A percentile compares a stretch with the other conserved stretches of the same genome.
These are phyloP conservation scores for Alternaria postmessia DNA, from an alignment of 2,329 filamentous ascomycete species.

Conservation along the genomic window DNA sequence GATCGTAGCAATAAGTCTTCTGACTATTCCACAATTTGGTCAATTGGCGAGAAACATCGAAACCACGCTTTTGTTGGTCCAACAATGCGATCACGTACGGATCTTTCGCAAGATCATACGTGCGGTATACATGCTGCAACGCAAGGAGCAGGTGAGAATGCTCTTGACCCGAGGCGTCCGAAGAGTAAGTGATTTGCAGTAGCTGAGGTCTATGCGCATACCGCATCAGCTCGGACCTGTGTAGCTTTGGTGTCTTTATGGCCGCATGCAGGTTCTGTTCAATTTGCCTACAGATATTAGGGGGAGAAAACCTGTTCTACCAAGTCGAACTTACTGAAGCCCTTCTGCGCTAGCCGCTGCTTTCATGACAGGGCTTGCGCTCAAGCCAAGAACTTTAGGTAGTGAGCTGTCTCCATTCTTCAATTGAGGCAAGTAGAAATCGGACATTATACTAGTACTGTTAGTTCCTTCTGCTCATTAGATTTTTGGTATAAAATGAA, in stretches of 20 bases:
- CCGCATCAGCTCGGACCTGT: constrained; percentile 73
- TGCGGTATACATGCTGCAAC: constrained; percentile 25
- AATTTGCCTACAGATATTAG: constrained; percentile 56
- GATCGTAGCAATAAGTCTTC: constrained; percentile 52
- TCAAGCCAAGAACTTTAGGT: constrained; percentile 79
- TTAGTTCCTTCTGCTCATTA: neutral
- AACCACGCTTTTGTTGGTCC: constrained; percentile 26
- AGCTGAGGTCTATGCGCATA: constrained; percentile 73
- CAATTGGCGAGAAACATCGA: constrained; percentile 36
- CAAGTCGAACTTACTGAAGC: constrained; percentile 56
- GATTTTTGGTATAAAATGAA: neutral
- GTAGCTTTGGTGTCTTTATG: constrained; percentile 72
- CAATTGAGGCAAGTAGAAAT: constrained; percentile 69
- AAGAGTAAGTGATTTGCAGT: constrained; percentile 43
- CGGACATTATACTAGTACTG: constrained; percentile 67
- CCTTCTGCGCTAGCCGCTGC: constrained; percentile 58
- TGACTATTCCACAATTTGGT: constrained; percentile 36
- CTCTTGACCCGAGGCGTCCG: constrained; percentile 21
- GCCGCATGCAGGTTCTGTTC: constrained; percentile 75
- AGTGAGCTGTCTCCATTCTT: constrained; percentile 34
- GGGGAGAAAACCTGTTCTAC: neutral
- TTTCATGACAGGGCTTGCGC: constrained; percentile 77
- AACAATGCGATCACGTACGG: constrained; percentile 51
- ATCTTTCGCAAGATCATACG: constrained; percentile 50
- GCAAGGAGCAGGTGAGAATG: constrained; percentile 25